Evolutionary conservation across 208 protist genomes (phyloP).

Genomic region (Leishmania braziliensis): DNA sequence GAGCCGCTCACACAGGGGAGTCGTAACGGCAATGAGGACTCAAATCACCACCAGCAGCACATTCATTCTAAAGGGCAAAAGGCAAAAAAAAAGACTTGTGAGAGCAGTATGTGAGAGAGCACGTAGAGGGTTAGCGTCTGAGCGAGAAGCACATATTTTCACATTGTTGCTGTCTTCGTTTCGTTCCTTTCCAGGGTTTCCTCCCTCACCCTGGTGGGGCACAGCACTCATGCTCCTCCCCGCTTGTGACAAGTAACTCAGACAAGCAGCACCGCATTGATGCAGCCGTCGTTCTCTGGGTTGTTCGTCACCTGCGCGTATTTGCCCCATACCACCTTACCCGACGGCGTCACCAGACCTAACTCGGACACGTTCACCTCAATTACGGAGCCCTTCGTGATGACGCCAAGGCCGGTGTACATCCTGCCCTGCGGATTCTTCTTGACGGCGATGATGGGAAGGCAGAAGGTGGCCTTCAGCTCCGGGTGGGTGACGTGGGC

Average conservation of each 20-base stretch:
- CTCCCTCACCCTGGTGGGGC: not conserved
- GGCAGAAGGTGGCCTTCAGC: slow-evolving; percentile 99
- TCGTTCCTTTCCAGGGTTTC: not conserved
- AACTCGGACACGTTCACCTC: slow-evolving; percentile 99
- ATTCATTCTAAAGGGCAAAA: not conserved
- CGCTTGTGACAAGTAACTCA: slow-evolving; percentile 48
- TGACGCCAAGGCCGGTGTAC: slow-evolving; percentile 99
- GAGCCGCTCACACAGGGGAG: not conserved
- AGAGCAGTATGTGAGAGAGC: not conserved
- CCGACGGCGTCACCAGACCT: slow-evolving; percentile 99
- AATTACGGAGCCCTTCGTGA: slow-evolving; percentile 99
- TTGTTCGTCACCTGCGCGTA: slow-evolving; percentile 99
- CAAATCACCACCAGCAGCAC: not conserved
- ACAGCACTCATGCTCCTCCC: not conserved
- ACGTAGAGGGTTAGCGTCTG: not conserved
- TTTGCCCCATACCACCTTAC: slow-evolving; percentile 99
- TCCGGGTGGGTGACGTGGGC: slow-evolving; percentile 99
- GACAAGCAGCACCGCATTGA: slow-evolving; percentile 99
- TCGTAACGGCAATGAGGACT: not conserved
- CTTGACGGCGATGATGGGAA: slow-evolving; percentile 99
- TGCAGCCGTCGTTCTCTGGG: slow-evolving; percentile 99
- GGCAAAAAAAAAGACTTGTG: not conserved
- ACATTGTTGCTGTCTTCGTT: not conserved
- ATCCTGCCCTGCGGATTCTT: slow-evolving; percentile 99
- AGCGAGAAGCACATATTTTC: not conserved